Base-by-base conservation (phyloP, 805 yeast genomes). In the Lipomyces anomalus region DNA sequence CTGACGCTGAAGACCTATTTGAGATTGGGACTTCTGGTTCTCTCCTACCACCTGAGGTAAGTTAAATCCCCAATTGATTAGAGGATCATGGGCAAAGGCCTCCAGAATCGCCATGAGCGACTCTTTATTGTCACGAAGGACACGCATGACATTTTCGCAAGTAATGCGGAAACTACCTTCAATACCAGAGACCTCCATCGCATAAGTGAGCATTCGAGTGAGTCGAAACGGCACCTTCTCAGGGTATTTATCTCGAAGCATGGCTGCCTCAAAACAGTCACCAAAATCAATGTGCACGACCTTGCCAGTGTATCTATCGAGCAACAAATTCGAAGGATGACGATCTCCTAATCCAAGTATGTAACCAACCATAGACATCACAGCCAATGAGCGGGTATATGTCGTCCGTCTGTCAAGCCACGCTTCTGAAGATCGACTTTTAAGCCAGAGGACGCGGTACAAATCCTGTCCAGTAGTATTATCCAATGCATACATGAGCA, bases 341-440 rank as follows among this genome's bases (percentile, higher is more conserved):
- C 99, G 78, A 64, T 92, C 99, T 50, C 99, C 99, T 18, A 92
- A 72, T 11, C 99, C 99, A 21, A 92, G 71, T 43, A 92, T 90
- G 63, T 92, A 92, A 1, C 99, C 99, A 35, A 84, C 95, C 96
- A 92, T 92, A 0, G 97, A 90, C 97, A 92, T 94, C 4, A 87
- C 96, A 0, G 98, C 98, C 53, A 92, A 71, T 0, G 97, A 92
- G 46, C 98, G 73, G 0, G 97, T 90, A 61, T 92, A 92, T 1
- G 95, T 89, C 0, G 97, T 90, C 63, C 99, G 80, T 57, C 99
- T 78, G 61, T 92, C 97, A 33, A 92, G 71, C 99, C 99, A 92
- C 0, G 96, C 88, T 65, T 92, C 99, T 0, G 97, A 87, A 0
- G 96, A 86, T 55, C 92, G 79, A 38, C 95, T 85, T 68, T 92